Base-by-base conservation (phyloP, 306 rosid species). In the Sicyos baderoa region DNA sequence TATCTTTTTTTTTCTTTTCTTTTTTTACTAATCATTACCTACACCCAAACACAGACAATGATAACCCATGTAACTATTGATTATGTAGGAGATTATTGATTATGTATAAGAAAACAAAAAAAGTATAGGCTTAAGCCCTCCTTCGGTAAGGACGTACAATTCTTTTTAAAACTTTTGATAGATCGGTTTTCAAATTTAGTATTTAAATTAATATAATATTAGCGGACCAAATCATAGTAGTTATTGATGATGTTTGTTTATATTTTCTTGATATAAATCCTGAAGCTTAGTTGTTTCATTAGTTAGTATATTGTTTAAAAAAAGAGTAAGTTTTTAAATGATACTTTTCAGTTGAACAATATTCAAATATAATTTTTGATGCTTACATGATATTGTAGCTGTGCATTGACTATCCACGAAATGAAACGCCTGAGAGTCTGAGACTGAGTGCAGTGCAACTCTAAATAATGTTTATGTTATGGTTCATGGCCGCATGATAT, bases 201-300 rank as follows among this genome's bases (percentile, higher is more conserved):
- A 54, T 21, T 53, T 54, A 21, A 54, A 21, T 51, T 51, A n/a
- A n/a, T 51, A 16, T 9, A 18, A 54, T 54, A 4, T 22, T 21
- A 54, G 5, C 0, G 7, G 60, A 54, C 21, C 7, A 27, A 14
- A 21, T 21, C 60, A 21, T 22, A 21, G 60, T 54, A 54, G 10
- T 54, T 10, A 54, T 22, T 4, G 60, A 54, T 52, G 60, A 13
- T 19, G 60, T 54, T 54, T 54, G n/a, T 54, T 54, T 19, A 19
- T 54, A 21, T 54, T 54, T 54, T 54, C 32, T 54, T 54, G 59
- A 54, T 54, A 54, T 54, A 54, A 54, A 54, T 54, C 16, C 32
- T 54, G 29, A 21, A 54, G 4, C 16, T 54, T 53, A 53, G 14
- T 53, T 54, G 60, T 21, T 54, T 54, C 25, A 54, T 54, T 21